phyloP scores from a whole-genome alignment of 2,329 filamentous ascomycete species.

The Alternaria conjuncta region DNA sequence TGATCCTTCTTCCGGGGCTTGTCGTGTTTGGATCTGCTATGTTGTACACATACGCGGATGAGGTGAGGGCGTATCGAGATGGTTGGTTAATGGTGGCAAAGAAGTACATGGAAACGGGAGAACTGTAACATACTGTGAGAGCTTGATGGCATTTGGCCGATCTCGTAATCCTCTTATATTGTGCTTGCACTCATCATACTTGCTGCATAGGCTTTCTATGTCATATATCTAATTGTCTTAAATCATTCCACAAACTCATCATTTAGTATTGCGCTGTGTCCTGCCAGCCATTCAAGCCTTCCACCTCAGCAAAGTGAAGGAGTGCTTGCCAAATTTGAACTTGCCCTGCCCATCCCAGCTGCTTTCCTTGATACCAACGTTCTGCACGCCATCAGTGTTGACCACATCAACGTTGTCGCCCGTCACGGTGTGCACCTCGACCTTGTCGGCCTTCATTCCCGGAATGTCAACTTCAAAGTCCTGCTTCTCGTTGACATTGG shows the following conservation, averaged over 20 bases:
- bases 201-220: not conserved
- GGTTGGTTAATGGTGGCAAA: constrained; percentile 14
- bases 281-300: constrained; percentile 36
- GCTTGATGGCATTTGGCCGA: not conserved
- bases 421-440: constrained; percentile 69
- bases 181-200: not conserved
- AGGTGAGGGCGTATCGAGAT: constrained; percentile 18
- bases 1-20: constrained; percentile 21
- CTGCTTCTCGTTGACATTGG: constrained; percentile 70
- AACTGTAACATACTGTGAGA: not conserved
- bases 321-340: constrained; percentile 73
- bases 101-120: constrained; percentile 17
- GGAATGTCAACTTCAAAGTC: constrained; percentile 66
- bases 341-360: constrained; percentile 68
- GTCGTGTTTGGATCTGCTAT: constrained; percentile 8
- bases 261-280: not conserved
- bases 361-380: constrained; percentile 66
- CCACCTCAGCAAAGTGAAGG: constrained; percentile 71
- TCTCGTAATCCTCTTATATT: not conserved
- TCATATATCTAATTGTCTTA: not conserved
- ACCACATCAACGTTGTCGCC: constrained; percentile 63
- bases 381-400: constrained; percentile 68
- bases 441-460: constrained; percentile 57
- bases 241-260: not conserved
- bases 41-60: constrained; percentile 17